Conservation (phyloP, 2,329 filamentous ascomycete genomes). For the Orbilia brochopaga region DNA sequence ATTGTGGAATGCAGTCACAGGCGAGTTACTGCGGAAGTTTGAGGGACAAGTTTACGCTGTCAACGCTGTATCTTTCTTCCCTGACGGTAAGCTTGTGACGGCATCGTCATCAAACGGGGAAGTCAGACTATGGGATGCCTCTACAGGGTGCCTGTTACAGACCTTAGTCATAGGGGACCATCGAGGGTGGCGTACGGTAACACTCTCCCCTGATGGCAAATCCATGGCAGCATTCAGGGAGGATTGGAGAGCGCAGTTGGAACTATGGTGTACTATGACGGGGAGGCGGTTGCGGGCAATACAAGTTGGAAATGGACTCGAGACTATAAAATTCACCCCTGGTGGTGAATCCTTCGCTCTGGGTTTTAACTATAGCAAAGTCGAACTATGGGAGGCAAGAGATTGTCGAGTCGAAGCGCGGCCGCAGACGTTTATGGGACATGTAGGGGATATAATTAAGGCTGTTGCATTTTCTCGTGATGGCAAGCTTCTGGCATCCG, state of each 20-base stretch:
- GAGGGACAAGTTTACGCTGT: background rate
- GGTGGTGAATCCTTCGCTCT: too few relatives aligned
- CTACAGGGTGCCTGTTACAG: background rate
- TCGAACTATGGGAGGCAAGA: background rate
- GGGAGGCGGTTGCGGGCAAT: too few relatives aligned
- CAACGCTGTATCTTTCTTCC: background rate
- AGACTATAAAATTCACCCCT: too few relatives aligned
- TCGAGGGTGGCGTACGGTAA: background rate
- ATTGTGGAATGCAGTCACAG: background rate
- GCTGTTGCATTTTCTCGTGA: background rate
- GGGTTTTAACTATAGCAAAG: too few relatives aligned
- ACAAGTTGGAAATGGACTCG: too few relatives aligned
- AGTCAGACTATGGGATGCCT: background rate
- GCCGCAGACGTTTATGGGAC: background rate
- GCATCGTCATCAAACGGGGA: slow-evolving; percentile 61
- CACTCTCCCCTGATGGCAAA: background rate
- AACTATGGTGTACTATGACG: too few relatives aligned
- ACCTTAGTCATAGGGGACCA: background rate
- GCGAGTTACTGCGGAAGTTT: background rate
- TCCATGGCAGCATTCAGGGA: too few relatives aligned
- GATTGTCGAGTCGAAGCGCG: background rate
- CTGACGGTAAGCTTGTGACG: background rate
- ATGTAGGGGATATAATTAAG: background rate
- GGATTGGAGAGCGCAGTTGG: too few relatives aligned
- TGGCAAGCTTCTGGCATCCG: background rate